Percentiles rank a stretch among this genome's conserved stretches.
Evolutionary conservation across 768 basidiomycete species (phyloP).

Genomic region (Pleurotus citrinopileatus): DNA sequence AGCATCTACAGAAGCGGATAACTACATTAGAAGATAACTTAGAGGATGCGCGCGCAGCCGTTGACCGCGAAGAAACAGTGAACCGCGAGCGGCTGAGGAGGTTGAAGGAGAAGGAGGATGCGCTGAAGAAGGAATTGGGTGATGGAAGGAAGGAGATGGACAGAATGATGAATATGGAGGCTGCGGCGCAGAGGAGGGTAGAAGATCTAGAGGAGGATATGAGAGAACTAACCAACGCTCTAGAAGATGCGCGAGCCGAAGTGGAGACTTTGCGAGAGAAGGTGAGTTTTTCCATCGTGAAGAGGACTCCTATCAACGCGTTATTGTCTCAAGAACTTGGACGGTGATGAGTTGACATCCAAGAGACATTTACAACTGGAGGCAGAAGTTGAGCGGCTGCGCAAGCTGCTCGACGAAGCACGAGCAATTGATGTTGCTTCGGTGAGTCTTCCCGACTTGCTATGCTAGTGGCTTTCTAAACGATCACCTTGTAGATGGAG

Average conservation of each 20-base stretch:
- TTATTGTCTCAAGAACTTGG: conserved; percentile 51
- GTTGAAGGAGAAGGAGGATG: conserved; percentile 72
- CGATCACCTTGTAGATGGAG: conserved; percentile 21
- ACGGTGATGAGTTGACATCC: conserved; percentile 24
- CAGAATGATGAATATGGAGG: conserved; percentile 59
- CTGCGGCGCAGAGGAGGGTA: conserved; percentile 56
- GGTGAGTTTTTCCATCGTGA: conserved; percentile 43
- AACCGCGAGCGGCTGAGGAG: conserved; percentile 63
- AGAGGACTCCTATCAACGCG: conserved; percentile 6
- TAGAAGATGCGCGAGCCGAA: conserved; percentile 89
- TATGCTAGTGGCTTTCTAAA: not conserved
- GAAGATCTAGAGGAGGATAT: conserved; percentile 91
- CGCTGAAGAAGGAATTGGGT: conserved; percentile 65
- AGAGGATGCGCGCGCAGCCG: conserved; percentile 66
- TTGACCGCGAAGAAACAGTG: conserved; percentile 71
- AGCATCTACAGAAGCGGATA: conserved; percentile 80
- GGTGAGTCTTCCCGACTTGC: conserved; percentile 17
- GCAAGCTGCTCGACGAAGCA: conserved; percentile 41
- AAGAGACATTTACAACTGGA: conserved; percentile 33
- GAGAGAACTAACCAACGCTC: conserved; percentile 78
- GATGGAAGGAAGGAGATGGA: conserved; percentile 68
- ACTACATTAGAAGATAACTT: conserved; percentile 77
- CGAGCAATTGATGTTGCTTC: conserved; percentile 18
- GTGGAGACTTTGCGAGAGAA: conserved; percentile 79
- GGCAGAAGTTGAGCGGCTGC: conserved; percentile 55